A percentile compares a stretch with the other conserved stretches of the same genome.
Evolutionary conservation across 306 rosid species (phyloP).

Genomic region (Alnus rubra): DNA sequence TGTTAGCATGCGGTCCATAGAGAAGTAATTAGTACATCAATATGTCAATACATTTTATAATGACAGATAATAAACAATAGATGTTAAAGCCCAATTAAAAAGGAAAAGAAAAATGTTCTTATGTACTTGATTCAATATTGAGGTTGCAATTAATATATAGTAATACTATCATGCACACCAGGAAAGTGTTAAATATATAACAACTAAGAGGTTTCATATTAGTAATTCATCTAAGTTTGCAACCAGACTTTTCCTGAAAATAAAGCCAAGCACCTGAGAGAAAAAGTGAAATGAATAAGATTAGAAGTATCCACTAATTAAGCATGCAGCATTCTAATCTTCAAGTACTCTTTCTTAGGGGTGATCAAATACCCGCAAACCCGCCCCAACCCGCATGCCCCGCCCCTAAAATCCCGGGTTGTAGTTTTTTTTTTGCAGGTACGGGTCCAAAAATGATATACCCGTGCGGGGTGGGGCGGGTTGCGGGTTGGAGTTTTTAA

Average conservation of each 20-base stretch:
- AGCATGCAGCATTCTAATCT: slow-evolving; percentile 20
- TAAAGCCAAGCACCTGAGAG: neutral
- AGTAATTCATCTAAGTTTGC: no score
- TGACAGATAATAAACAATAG: slow-evolving; percentile 40
- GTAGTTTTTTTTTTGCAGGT: no score
- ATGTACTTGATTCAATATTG: slow-evolving; percentile 7
- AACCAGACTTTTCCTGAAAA: no score
- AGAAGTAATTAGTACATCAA: neutral
- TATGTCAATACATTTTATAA: slow-evolving; percentile 24
- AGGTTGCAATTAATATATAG: no score
- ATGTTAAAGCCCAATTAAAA: slow-evolving; percentile 26
- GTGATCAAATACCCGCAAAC: no score
- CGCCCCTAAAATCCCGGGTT: no score
- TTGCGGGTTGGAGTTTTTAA: no score
- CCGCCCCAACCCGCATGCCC: no score
- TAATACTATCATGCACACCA: neutral
- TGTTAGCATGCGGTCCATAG: neutral
- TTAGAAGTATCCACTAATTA: neutral
- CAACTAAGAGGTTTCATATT: neutral
- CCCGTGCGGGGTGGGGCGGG: no score
- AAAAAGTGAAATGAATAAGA: neutral
- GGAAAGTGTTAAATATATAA: neutral
- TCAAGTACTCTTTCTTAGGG: neutral
- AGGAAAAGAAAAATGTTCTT: slow-evolving; percentile 13
- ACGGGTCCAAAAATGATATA: no score